These are phyloP conservation scores for Geranium brycei DNA, from an alignment of 345 rosid species.

Conservation along the genomic window DNA sequence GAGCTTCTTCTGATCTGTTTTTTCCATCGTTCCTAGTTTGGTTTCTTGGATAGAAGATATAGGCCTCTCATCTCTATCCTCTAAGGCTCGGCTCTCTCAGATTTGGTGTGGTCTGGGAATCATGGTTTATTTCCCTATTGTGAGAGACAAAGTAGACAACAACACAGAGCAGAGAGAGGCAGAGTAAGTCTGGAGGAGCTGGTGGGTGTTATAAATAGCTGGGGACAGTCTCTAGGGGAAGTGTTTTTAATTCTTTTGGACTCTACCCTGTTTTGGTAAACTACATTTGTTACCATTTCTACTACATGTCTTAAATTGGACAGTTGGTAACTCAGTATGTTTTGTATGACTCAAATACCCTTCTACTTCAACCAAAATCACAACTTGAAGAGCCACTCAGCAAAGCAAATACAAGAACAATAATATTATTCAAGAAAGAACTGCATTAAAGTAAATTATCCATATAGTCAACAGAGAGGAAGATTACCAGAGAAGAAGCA, in stretches of 20 bases:
- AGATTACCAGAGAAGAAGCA: no score
- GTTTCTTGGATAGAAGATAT: conserved; percentile 29
- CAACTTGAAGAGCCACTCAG: neutral
- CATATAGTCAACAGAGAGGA: no score
- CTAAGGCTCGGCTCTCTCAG: no score
- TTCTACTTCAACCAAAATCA: conserved; percentile 14
- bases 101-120: conserved; percentile 9
- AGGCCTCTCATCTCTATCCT: conserved; percentile 26
- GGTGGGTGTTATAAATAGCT: conserved; percentile 46
- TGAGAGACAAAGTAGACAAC: conserved; percentile 21
- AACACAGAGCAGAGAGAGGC: conserved; percentile 32
- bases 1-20: conserved; percentile 14
- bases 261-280: conserved; percentile 39
- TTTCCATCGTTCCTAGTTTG: conserved; percentile 23
- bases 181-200: conserved; percentile 25
- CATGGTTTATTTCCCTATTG: conserved; percentile 22
- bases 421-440: no score
- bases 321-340: conserved; percentile 10
- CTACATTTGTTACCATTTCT: conserved; percentile 22
- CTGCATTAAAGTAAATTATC: no score
- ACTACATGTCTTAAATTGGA: conserved; percentile 24
- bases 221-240: conserved; percentile 20
- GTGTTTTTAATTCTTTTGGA: conserved; percentile 36
- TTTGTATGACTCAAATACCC: conserved; percentile 18
- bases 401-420: no score